A percentile compares a stretch with the other conserved stretches of the same genome.
Conservation (phyloP, 805 yeast species). For the Candida sanyiensis region DNA sequence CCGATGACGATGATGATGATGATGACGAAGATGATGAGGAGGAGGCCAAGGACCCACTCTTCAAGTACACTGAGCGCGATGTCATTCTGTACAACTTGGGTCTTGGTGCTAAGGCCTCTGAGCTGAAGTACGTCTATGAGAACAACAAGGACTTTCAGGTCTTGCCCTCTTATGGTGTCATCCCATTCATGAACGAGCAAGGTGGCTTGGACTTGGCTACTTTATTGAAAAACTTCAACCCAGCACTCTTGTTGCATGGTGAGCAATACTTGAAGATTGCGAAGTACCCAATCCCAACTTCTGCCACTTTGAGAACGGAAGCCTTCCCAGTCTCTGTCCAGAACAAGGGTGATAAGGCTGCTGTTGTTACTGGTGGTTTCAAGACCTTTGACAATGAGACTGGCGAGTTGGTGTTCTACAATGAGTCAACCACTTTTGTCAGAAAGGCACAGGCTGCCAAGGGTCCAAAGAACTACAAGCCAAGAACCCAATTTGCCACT, state of each 20-base stretch:
- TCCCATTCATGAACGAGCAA: slow-evolving; percentile 70
- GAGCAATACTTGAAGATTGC: slow-evolving; percentile 83
- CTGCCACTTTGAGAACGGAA: slow-evolving; percentile 55
- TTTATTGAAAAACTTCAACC: slow-evolving; percentile 77
- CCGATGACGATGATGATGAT: slow-evolving; percentile 31
- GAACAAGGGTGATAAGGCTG: slow-evolving; percentile 84
- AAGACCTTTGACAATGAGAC: slow-evolving; percentile 62
- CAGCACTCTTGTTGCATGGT: slow-evolving; percentile 86
- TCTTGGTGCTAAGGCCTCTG: slow-evolving; percentile 75
- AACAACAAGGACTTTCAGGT: slow-evolving; percentile 72
- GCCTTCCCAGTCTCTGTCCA: slow-evolving; percentile 65
- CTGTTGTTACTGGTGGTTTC: slow-evolving; percentile 65
- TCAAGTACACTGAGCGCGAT: slow-evolving; percentile 58
- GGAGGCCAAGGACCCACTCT: slow-evolving; percentile 40
- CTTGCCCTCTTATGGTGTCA: slow-evolving; percentile 84
- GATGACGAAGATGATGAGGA: slow-evolving; percentile 43
- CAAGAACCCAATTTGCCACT: slow-evolving; percentile 56
- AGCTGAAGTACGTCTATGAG: slow-evolving; percentile 77
- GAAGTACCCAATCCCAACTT: slow-evolving; percentile 73
- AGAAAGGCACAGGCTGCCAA: slow-evolving; percentile 59
- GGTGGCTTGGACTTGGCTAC: slow-evolving; percentile 52
- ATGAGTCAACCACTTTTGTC: slow-evolving; percentile 79
- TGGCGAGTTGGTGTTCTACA: slow-evolving; percentile 67
- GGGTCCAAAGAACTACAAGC: slow-evolving; percentile 34
- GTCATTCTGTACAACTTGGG: slow-evolving; percentile 83